Evolutionary conservation across 2,329 filamentous ascomycete genomes (phyloP).

Genomic region (Metarhizium robertsii): DNA sequence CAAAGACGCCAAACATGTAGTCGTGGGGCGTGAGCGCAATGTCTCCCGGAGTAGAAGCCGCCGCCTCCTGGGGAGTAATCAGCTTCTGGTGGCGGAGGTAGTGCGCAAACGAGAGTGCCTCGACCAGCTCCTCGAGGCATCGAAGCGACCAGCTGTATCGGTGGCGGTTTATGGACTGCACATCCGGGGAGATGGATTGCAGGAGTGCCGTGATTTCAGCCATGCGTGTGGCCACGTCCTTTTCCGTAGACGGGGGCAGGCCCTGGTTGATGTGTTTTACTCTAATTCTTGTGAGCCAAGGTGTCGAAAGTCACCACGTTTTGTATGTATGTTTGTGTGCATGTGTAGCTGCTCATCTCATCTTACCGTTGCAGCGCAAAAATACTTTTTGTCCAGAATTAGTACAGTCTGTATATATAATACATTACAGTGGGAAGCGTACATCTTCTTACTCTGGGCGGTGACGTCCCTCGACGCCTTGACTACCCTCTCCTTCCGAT

Average conservation of each 20-base stretch:
- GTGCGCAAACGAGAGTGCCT: constrained; percentile 80
- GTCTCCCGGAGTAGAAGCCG: constrained; percentile 35
- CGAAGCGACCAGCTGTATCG: constrained; percentile 75
- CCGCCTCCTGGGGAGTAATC: constrained; percentile 56
- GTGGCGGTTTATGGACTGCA: constrained; percentile 69
- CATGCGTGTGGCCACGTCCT: constrained; percentile 61
- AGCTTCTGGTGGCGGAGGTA: constrained; percentile 74
- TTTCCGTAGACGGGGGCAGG: constrained; percentile 59
- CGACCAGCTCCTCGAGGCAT: constrained; percentile 89
- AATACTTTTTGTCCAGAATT: constrained; percentile 15
- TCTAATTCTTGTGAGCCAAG: constrained; percentile 28
- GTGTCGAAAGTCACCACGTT: too few species aligned
- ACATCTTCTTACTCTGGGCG: constrained; percentile 95
- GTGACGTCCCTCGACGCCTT: constrained; percentile 92
- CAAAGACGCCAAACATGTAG: constrained; percentile 84
- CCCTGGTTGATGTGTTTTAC: constrained; percentile 52
- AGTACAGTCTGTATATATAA: neutral
- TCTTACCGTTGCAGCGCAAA: constrained; percentile 29
- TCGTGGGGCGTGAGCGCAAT: constrained; percentile 69
- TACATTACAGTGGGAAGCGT: constrained; percentile 17
- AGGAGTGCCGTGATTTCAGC: constrained; percentile 64
- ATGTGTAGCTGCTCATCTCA: neutral
- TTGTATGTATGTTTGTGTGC: too few species aligned
- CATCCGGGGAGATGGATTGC: constrained; percentile 56
- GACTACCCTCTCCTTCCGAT: constrained; percentile 79